These are phyloP conservation scores for sunflower (Helianthus annuus) DNA, from an alignment of 129 eudicot species.

Conservation along the genomic window DNA sequence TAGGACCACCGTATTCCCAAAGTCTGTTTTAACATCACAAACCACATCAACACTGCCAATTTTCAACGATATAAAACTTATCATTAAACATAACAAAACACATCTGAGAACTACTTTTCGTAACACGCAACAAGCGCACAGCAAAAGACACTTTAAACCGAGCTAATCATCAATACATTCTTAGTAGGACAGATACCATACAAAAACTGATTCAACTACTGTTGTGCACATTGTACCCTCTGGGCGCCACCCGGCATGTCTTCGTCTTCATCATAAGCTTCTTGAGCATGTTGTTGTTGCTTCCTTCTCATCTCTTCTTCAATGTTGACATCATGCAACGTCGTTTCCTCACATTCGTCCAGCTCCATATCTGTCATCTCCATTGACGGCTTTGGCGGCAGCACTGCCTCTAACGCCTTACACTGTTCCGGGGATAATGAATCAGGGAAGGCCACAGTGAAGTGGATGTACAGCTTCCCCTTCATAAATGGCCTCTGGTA, in stretches of 20 bases:
- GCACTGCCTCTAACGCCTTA: conserved; percentile 58
- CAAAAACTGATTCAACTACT: conserved; percentile 29
- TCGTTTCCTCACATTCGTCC: conserved; percentile 84
- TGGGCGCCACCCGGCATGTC: conserved; percentile 80
- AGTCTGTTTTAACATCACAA: too few relatives aligned
- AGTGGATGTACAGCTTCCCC: conserved; percentile 71
- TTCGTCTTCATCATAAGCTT: conserved; percentile 81
- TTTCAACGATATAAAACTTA: not conserved
- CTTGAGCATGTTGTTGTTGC: conserved; percentile 52
- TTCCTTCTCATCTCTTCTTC: conserved; percentile 85
- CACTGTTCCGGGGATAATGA: conserved; percentile 49
- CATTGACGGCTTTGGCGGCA: conserved; percentile 47
- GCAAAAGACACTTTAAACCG: too few relatives aligned
- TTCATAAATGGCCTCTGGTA: conserved; percentile 80
- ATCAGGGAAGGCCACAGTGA: conserved; percentile 67
- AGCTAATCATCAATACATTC: too few relatives aligned
- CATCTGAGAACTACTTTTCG: not conserved
- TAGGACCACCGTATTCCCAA: too few relatives aligned
- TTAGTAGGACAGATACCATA: not conserved
- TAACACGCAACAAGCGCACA: too few relatives aligned
- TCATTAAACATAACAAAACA: not conserved
- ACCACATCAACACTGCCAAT: too few relatives aligned
- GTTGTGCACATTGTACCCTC: conserved; percentile 83
- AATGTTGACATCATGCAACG: conserved; percentile 70
- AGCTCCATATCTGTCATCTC: conserved; percentile 63